phyloP scores from a whole-genome alignment of 208 protist genomes.

The Trypanosoma theileri region DNA sequence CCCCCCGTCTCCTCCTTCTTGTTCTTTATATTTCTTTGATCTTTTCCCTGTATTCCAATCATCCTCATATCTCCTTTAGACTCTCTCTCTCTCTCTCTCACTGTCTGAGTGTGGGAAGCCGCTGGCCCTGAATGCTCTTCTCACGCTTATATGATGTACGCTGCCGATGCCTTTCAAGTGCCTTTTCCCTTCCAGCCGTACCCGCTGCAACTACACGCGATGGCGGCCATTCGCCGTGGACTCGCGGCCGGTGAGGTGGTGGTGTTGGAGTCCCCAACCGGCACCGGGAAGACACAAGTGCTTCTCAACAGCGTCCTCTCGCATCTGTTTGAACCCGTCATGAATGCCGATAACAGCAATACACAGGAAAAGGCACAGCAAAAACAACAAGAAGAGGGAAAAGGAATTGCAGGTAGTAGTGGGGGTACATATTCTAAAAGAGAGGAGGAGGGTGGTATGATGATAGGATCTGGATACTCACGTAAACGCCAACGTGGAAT shows the following conservation, averaged over 20 bases:
- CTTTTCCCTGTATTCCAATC: background rate
- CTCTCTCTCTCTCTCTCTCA: too few species aligned
- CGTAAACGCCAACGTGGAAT: background rate
- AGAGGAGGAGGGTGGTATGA: background rate
- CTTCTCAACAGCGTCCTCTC: conserved; percentile 89
- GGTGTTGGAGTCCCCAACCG: conserved; percentile 95
- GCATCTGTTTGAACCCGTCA: conserved; percentile 45
- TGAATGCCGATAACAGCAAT: background rate
- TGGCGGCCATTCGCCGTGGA: conserved; percentile 52
- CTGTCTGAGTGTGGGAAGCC: too few species aligned
- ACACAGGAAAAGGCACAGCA: background rate
- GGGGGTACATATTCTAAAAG: background rate
- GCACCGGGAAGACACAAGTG: conserved; percentile 95
- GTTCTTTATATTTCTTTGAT: background rate
- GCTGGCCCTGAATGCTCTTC: too few species aligned
- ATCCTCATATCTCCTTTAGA: too few species aligned
- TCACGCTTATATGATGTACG: too few species aligned
- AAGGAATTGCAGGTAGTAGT: background rate
- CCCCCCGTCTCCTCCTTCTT: background rate
- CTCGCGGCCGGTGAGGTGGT: conserved; percentile 56
- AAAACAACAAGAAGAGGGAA: background rate
- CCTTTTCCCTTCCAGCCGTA: conserved; percentile 86
- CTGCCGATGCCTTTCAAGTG: conserved; percentile 40
- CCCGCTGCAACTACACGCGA: conserved; percentile 70
- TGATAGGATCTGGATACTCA: background rate